Percentiles rank a stretch among this genome's conserved stretches.
phyloP scores from a whole-genome alignment of 2,329 filamentous ascomycete species.

The Paraphaeosphaeria minitans region DNA sequence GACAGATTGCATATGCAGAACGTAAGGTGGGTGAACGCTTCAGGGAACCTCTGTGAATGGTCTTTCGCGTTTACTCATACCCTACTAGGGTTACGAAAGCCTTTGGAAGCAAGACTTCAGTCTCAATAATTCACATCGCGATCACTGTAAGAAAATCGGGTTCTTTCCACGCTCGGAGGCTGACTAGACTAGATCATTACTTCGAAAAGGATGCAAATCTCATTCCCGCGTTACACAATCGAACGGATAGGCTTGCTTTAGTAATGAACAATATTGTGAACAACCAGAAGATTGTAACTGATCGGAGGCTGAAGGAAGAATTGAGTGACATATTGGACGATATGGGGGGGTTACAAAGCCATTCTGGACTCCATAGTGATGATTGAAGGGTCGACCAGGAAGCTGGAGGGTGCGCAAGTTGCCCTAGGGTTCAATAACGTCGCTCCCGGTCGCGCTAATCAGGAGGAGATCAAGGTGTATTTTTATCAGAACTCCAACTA shows the following conservation, averaged over 20 bases:
- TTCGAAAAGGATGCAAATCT: not conserved
- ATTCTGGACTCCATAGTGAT: not conserved
- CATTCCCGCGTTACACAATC: not conserved
- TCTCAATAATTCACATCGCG: not conserved
- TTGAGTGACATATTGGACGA: not conserved
- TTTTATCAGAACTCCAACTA: not conserved
- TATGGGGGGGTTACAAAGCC: not conserved
- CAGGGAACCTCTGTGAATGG: not conserved
- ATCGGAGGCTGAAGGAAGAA: not conserved
- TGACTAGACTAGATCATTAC: not conserved
- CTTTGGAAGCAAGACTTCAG: not conserved
- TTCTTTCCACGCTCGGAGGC: not conserved
- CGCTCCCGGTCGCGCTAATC: too few relatives aligned
- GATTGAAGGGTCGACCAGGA: not conserved
- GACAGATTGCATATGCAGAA: not conserved
- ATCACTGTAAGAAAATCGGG: not conserved
- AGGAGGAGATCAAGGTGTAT: not conserved
- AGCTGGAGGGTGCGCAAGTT: not conserved
- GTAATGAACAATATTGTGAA: not conserved
- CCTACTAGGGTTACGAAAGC: not conserved
- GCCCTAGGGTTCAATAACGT: not conserved
- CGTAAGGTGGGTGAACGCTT: not conserved
- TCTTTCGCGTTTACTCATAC: not conserved
- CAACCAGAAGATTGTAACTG: not conserved
- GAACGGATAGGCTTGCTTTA: not conserved